phyloP scores from a whole-genome alignment of 169 alveolate species.

The Condylostoma magnum region DNA sequence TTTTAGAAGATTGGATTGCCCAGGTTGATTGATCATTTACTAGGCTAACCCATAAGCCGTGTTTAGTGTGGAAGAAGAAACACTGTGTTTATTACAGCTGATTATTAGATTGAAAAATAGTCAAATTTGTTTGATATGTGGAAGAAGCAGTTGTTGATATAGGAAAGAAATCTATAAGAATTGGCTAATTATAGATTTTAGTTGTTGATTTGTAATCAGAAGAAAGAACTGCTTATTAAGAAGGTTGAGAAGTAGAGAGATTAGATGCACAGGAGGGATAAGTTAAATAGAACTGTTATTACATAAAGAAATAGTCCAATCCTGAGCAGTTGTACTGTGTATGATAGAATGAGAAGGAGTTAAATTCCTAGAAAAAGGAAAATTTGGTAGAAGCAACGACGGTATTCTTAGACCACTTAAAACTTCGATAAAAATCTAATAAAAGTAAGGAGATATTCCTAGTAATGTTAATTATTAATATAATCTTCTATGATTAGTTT shows the following conservation, averaged over 20 bases:
- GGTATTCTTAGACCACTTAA: too few relatives aligned
- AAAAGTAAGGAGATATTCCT: too few relatives aligned
- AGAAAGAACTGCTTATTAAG: slow-evolving; percentile 22
- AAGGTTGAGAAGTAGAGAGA: slow-evolving; percentile 21
- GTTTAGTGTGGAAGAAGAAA: neutral
- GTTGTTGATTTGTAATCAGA: slow-evolving; percentile 15
- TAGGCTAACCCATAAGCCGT: slow-evolving; percentile 16
- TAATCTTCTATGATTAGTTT: too few relatives aligned
- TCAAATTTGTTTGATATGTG: slow-evolving; percentile 12
- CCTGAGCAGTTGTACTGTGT: too few relatives aligned
- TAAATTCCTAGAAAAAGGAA: too few relatives aligned
- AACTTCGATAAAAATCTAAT: too few relatives aligned
- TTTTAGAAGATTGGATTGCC: slow-evolving; percentile 20
- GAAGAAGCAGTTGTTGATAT: slow-evolving; percentile 2
- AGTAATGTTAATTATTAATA: too few relatives aligned
- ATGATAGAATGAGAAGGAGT: too few relatives aligned
- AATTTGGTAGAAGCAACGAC: too few relatives aligned
- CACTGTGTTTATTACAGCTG: slow-evolving; percentile 20
- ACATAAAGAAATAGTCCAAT: too few relatives aligned
- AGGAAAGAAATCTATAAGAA: slow-evolving; percentile 27
- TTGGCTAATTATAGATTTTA: slow-evolving; percentile 27
- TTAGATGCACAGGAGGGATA: too few relatives aligned
- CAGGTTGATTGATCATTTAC: slow-evolving; percentile 18
- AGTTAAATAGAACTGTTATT: too few relatives aligned
- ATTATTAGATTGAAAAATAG: neutral